Base-by-base conservation (phyloP, 2,329 filamentous ascomycete species). In the Fusarium bactridioides region DNA sequence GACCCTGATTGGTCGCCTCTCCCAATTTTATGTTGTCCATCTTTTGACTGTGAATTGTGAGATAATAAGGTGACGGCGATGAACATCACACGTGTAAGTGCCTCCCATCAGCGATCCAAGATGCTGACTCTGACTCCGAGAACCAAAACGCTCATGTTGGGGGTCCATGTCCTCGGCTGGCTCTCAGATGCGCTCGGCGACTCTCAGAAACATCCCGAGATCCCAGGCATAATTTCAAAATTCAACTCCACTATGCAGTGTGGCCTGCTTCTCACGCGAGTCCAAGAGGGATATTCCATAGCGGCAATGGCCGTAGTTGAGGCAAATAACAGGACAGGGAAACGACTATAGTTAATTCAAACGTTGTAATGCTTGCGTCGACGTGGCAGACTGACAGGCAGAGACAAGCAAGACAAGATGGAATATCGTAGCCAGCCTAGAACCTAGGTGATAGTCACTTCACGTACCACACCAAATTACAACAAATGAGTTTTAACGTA, bases 1-100 rank as follows among this genome's bases (percentile, higher is more conserved):
- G 21, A 43, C 48, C 12, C 25, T 83, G 82, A 85, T 85, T 84
- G 83, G 83, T 70, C 67, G 58, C 27, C 47, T 54, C 64, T 47
- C 53, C 56, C 71, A 78, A 76, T 83, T 85, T 85, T 78, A 78
- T 83, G 82, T 76, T 83, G 82, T 83, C 81, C 76, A 80, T 78
- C 73, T 77, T 81, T 78, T 79, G 77, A 80, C 79, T 79, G 72
- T 75, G 66, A 70, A 40, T 27, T 66, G 44, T 60, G 44, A 67
- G 71, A 77, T 78, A 78, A 72, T 76, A 69, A 66, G 69, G 69
- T 69, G 72, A 75, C 61, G 72, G 62, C 41, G 45, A 69, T 69
- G 64, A 56, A 53, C 37, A 64, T 48, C 61, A 68, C 68, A 72
- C 63, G 64, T 72, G 40, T 56, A 68, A 68, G 53, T 72, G 59